phyloP scores from a whole-genome alignment of 73 alveolate species.

The Tetrahymena elliotti region DNA sequence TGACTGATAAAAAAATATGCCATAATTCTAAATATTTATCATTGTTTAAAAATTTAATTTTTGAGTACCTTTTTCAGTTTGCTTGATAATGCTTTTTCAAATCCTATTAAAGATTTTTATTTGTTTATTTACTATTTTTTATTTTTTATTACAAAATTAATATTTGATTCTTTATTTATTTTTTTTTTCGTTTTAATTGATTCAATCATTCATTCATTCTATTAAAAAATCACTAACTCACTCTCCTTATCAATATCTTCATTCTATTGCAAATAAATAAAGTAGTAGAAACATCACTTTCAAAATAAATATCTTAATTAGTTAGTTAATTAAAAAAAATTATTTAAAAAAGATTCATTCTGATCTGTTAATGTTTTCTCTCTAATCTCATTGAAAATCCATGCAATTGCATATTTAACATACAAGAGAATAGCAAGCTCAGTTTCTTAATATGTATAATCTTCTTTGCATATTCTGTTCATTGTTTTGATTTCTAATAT shows the following conservation, averaged over 20 bases:
- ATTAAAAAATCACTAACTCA: too few relatives aligned
- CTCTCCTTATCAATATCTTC: neutral
- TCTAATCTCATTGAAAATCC: neutral
- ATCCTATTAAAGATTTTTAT: neutral
- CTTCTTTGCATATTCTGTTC: neutral
- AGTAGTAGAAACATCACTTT: neutral
- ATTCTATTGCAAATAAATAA: neutral
- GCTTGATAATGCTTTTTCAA: neutral
- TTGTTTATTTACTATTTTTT: neutral
- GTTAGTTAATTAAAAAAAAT: neutral
- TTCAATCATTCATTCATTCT: neutral
- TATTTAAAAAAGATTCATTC: neutral
- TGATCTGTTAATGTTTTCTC: neutral
- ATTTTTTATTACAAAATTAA: neutral
- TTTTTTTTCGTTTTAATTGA: neutral
- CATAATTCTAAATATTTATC: neutral
- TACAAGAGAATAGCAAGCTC: neutral
- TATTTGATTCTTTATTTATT: neutral
- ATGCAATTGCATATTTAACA: neutral
- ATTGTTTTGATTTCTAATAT: neutral
- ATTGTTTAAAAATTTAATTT: neutral
- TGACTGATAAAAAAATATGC: neutral
- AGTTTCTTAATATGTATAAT: neutral
- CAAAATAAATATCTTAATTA: neutral
- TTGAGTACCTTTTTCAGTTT: neutral